Conservation (phyloP, 306 rosid species). For the Rosa persica region DNA sequence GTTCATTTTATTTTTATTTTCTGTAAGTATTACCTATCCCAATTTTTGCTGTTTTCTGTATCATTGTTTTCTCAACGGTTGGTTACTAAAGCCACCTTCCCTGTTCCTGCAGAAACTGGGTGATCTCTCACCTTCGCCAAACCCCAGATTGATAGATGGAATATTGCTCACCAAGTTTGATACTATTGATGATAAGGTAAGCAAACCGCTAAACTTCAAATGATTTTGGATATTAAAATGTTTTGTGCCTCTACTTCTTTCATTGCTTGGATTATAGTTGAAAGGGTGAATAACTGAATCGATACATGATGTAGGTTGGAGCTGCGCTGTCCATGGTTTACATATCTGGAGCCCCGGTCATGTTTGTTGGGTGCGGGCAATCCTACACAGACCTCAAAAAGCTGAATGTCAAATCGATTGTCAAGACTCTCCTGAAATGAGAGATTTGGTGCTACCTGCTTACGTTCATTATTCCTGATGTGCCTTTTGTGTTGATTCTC, state of each 20-base stretch:
- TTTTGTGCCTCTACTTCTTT: neutral
- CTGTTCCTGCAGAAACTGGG: conserved; percentile 74
- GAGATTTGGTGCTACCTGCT: neutral
- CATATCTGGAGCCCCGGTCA: conserved; percentile 94
- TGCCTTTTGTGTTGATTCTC: neutral
- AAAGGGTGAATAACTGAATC: conserved; percentile 10
- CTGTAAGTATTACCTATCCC: conserved; percentile 8
- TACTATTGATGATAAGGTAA: conserved; percentile 95
- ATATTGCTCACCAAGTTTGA: conserved; percentile 96
- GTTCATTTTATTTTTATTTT: neutral
- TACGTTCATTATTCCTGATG: neutral
- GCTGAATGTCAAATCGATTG: conserved; percentile 89
- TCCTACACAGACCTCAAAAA: conserved; percentile 95
- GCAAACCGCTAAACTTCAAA: neutral
- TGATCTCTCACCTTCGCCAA: conserved; percentile 66
- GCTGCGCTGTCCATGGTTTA: conserved; percentile 99
- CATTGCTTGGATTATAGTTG: neutral
- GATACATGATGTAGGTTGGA: conserved; percentile 62
- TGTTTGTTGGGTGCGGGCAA: conserved; percentile 99
- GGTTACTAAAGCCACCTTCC: conserved; percentile 13
- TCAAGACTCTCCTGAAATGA: conserved; percentile 89
- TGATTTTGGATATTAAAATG: neutral
- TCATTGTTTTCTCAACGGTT: conserved; percentile 1
- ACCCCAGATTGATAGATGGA: conserved; percentile 84
- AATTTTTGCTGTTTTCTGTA: neutral